These are phyloP conservation scores for Aegilops sharonensis DNA, from an alignment of 176 grass and related monocot genomes.

Conservation along the genomic window DNA sequence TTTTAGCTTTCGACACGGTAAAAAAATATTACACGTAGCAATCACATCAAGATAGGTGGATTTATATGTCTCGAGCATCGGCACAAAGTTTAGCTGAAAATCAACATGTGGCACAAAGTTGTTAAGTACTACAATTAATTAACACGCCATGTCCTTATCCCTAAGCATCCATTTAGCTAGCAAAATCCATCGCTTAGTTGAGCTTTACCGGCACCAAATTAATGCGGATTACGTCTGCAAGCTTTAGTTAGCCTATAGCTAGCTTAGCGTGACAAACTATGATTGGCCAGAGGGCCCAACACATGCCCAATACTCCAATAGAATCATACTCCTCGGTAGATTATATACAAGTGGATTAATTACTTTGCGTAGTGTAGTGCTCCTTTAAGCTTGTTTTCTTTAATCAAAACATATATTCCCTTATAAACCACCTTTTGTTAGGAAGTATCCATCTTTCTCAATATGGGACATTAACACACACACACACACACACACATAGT, in stretches of 20 bases:
- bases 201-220: slow-evolving; percentile 41
- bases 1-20: not conserved
- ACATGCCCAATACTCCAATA: not conserved
- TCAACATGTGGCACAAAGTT: slow-evolving; percentile 5
- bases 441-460: slow-evolving; percentile 20
- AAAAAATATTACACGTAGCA: not conserved
- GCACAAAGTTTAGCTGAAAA: not conserved
- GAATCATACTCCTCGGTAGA: slow-evolving; percentile 10
- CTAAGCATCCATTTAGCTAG: slow-evolving; percentile 28
- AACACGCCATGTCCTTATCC: slow-evolving; percentile 37
- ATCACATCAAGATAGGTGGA: not conserved
- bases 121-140: not conserved
- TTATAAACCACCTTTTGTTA: slow-evolving; percentile 16
- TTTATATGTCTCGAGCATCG: not conserved
- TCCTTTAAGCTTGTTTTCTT: slow-evolving; percentile 22
- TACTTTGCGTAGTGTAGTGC: slow-evolving; percentile 8
- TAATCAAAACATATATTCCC: slow-evolving; percentile 50
- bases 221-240: slow-evolving; percentile 43
- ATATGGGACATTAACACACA: not conserved
- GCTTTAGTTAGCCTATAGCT: slow-evolving; percentile 13
- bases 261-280: slow-evolving; percentile 25
- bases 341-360: not conserved
- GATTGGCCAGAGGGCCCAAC: slow-evolving; percentile 15
- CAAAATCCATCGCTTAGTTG: slow-evolving; percentile 42
- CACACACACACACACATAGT: not conserved